A percentile compares a stretch with the other conserved stretches of the same genome.
Conservation (phyloP, 2,329 filamentous ascomycete genomes). For the Fusarium scirpi region DNA sequence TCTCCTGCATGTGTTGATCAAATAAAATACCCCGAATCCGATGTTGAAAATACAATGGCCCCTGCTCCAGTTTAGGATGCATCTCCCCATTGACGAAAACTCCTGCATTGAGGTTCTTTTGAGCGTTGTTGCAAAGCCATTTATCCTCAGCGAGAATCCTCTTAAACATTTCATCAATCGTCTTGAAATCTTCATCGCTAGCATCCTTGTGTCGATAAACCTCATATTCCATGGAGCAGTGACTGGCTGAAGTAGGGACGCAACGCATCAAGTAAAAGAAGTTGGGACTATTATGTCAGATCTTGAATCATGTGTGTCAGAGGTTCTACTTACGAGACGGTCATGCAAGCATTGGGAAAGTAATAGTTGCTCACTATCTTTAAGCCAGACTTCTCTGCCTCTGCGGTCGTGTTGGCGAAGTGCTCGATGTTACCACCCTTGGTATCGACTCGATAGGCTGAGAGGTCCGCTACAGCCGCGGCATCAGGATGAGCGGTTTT, state of each 20-base stretch:
- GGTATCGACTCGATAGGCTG: slow-evolving; percentile 12
- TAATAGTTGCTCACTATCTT: slow-evolving; percentile 35
- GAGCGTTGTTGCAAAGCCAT: slow-evolving; percentile 5
- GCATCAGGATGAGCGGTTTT: slow-evolving; percentile 21
- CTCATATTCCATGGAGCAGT: slow-evolving; percentile 20
- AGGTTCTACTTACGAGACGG: slow-evolving; percentile 14
- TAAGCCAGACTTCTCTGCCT: slow-evolving; percentile 18
- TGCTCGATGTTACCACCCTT: slow-evolving; percentile 34
- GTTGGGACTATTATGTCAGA: slow-evolving; percentile 56
- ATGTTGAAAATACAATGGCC: neutral
- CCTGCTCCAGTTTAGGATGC: neutral
- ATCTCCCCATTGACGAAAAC: neutral
- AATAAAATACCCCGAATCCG: neutral
- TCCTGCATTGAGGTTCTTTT: slow-evolving; percentile 7
- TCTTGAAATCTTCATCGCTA: slow-evolving; percentile 6
- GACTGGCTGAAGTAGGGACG: neutral
- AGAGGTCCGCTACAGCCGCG: neutral
- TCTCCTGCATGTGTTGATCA: neutral
- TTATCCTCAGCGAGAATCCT: slow-evolving; percentile 17
- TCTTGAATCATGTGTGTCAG: slow-evolving; percentile 35
- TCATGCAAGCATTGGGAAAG: slow-evolving; percentile 35
- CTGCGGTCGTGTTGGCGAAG: slow-evolving; percentile 13
- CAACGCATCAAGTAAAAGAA: slow-evolving; percentile 29
- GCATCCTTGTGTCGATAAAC: slow-evolving; percentile 28
- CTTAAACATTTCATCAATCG: slow-evolving; percentile 6